Evolutionary conservation across 768 basidiomycete species (phyloP).

Genomic region (Tylopilus sp.): DNA sequence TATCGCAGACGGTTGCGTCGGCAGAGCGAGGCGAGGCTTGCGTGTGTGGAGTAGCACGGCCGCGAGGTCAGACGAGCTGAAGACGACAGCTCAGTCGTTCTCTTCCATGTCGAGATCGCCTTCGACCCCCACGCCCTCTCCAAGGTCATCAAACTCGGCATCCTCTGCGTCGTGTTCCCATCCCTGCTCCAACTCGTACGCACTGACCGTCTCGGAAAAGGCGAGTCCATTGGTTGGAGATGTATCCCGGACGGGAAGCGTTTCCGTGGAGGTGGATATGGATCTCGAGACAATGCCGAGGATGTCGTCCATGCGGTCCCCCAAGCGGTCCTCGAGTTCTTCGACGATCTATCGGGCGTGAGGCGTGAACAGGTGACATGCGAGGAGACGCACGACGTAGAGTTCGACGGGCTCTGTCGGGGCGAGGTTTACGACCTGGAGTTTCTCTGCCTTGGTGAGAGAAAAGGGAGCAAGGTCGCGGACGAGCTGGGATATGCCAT

Average conservation of each 20-base stretch:
- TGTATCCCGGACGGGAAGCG: not conserved
- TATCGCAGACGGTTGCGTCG: too few species aligned
- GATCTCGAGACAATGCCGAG: slow-evolving; percentile 53
- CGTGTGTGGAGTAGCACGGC: too few species aligned
- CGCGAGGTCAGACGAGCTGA: not conserved
- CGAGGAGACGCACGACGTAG: slow-evolving; percentile 65
- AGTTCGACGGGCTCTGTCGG: slow-evolving; percentile 82
- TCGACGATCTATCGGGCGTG: slow-evolving; percentile 73
- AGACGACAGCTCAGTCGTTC: slow-evolving; percentile 38
- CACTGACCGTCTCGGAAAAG: slow-evolving; percentile 5
- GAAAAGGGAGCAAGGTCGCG: slow-evolving; percentile 62
- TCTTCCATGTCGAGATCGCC: slow-evolving; percentile 67
- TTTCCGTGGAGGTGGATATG: slow-evolving; percentile 13
- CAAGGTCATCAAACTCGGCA: slow-evolving; percentile 60
- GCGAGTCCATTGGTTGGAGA: not conserved
- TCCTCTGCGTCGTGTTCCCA: slow-evolving; percentile 44
- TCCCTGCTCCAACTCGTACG: slow-evolving; percentile 24
- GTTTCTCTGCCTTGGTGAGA: slow-evolving; percentile 88
- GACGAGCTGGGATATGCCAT: slow-evolving; percentile 63
- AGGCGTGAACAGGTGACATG: not conserved
- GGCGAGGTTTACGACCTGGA: slow-evolving; percentile 88
- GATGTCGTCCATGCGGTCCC: slow-evolving; percentile 65
- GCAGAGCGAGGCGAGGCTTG: too few species aligned
- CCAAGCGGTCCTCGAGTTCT: slow-evolving; percentile 82
- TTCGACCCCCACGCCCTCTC: slow-evolving; percentile 63